Evolutionary conservation across 495 filamentous ascomycete species (phyloP).

Genomic region (Aspergillus asperescens): DNA sequence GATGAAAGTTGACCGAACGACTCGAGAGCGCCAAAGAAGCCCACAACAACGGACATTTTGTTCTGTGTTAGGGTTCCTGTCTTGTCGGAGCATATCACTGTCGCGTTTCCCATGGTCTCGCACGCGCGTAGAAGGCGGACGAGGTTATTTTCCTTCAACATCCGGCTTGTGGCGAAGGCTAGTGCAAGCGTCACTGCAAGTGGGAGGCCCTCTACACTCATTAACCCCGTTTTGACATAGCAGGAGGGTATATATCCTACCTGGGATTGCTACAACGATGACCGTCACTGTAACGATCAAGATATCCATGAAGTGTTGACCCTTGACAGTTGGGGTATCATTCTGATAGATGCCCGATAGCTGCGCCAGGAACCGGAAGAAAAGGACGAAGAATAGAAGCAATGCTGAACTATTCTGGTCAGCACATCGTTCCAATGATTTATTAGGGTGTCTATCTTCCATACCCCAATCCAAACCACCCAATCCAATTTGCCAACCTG

Average conservation of each 20-base stretch:
- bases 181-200: slow-evolving; percentile 63
- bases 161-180: slow-evolving; percentile 62
- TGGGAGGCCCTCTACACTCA: slow-evolving; percentile 50
- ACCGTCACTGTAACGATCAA: slow-evolving; percentile 64
- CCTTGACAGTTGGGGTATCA: slow-evolving; percentile 51
- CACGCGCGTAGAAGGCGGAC: slow-evolving; percentile 63
- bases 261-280: slow-evolving; percentile 64
- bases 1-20: slow-evolving; percentile 36
- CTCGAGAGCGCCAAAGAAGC: slow-evolving; percentile 45
- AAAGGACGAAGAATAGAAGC: slow-evolving; percentile 3
- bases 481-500: slow-evolving; percentile 60
- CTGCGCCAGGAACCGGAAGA: slow-evolving; percentile 2
- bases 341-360: neutral
- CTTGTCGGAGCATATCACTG: slow-evolving; percentile 65
- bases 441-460: too few relatives aligned
- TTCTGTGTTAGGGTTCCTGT: slow-evolving; percentile 67
- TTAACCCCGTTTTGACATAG: neutral
- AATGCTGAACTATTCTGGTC: neutral
- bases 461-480: slow-evolving; percentile 40
- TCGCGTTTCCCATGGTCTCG: slow-evolving; percentile 70
- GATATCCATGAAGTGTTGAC: slow-evolving; percentile 70
- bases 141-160: slow-evolving; percentile 66
- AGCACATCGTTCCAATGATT: too few relatives aligned
- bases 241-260: neutral
- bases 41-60: slow-evolving; percentile 66